phyloP scores from a whole-genome alignment of 2,329 filamentous ascomycete species.

The Fusarium xyrophilum region DNA sequence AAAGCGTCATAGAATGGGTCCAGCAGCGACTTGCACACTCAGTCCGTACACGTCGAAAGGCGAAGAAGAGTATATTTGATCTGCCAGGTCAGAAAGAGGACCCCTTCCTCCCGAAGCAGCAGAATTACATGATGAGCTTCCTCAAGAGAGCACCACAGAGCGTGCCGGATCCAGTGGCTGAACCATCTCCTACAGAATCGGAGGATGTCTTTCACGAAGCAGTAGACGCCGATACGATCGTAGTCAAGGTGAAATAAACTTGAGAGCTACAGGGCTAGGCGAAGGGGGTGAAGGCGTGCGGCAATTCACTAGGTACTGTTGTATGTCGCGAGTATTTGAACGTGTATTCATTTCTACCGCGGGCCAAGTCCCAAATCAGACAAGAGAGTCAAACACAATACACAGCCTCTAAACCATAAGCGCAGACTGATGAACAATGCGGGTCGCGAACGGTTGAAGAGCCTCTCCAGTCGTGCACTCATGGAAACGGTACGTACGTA shows the following conservation, averaged over 20 bases:
- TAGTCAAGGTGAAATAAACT: slow-evolving; percentile 26
- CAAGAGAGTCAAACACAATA: slow-evolving; percentile 40
- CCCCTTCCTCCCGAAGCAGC: slow-evolving; percentile 52
- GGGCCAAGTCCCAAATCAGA: slow-evolving; percentile 36
- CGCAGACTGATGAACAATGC: slow-evolving; percentile 40
- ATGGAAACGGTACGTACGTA: slow-evolving; percentile 22
- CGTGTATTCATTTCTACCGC: slow-evolving; percentile 39
- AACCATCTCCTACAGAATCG: neutral
- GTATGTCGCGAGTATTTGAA: slow-evolving; percentile 28
- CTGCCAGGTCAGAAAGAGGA: slow-evolving; percentile 47
- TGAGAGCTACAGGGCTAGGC: neutral
- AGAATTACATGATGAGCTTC: slow-evolving; percentile 59
- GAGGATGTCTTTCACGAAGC: slow-evolving; percentile 1
- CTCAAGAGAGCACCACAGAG: slow-evolving; percentile 43
- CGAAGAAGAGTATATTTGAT: slow-evolving; percentile 61
- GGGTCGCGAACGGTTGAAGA: slow-evolving; percentile 32
- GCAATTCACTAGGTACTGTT: slow-evolving; percentile 4
- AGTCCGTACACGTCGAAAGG: slow-evolving; percentile 69
- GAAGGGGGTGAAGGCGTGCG: neutral
- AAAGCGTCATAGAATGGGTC: slow-evolving; percentile 77
- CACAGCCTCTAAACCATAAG: slow-evolving; percentile 48
- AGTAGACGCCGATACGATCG: slow-evolving; percentile 28
- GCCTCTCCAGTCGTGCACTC: slow-evolving; percentile 32
- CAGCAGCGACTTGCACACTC: slow-evolving; percentile 74
- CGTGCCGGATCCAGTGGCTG: neutral